A percentile compares a stretch with the other conserved stretches of the same genome.
Evolutionary conservation across 1,139 yeast genomes (phyloP).

Genomic region (Scheffersomyces cryptocercus): DNA sequence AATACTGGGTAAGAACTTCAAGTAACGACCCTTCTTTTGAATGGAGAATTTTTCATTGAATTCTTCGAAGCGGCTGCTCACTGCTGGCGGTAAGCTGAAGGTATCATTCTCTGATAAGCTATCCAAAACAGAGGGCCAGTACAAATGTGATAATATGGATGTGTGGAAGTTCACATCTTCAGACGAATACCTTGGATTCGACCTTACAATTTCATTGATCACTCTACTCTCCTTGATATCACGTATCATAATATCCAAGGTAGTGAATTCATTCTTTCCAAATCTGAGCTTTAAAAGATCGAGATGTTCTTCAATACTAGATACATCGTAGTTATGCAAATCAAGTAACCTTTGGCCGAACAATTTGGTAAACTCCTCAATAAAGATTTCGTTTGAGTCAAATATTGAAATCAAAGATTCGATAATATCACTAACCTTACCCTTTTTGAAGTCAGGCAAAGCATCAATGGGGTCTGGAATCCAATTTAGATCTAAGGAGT

Average conservation of each 20-base stretch:
- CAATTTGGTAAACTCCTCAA: conserved; percentile 66
- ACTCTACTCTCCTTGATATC: conserved; percentile 63
- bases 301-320: conserved; percentile 42
- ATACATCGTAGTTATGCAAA: conserved; percentile 46
- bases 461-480: conserved; percentile 93
- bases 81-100: conserved; percentile 47
- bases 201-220: conserved; percentile 30
- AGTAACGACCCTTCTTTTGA: conserved; percentile 56
- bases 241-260: conserved; percentile 80
- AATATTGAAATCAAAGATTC: conserved; percentile 74
- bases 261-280: conserved; percentile 64
- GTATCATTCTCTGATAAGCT: conserved; percentile 29
- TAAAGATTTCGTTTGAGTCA: conserved; percentile 74
- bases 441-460: conserved; percentile 75
- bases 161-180: conserved; percentile 23
- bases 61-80: conserved; percentile 37
- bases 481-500: conserved; percentile 61
- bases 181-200: neutral
- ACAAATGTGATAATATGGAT: conserved; percentile 41
- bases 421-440: conserved; percentile 65
- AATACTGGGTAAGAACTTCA: conserved; percentile 58
- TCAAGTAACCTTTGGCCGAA: conserved; percentile 64
- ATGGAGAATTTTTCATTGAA: conserved; percentile 45
- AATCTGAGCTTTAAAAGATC: conserved; percentile 62
- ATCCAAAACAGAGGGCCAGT: conserved; percentile 53